phyloP scores from a whole-genome alignment of 371 early-diverging fungal genomes.

The Mucor piriformis region DNA sequence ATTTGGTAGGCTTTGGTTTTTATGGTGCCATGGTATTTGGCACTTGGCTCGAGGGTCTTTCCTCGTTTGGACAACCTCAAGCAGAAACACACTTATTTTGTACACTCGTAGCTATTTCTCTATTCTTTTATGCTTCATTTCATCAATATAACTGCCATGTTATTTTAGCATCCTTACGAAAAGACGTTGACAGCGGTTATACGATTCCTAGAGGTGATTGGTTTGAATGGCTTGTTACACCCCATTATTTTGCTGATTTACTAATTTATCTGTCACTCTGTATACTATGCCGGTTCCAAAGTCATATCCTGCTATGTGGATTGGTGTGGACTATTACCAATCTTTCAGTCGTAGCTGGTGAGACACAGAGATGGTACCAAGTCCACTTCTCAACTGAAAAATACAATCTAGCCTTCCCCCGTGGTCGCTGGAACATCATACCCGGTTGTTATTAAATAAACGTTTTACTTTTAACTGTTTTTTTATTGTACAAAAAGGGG shows the following conservation, averaged over 20 bases:
- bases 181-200: conserved; percentile 30
- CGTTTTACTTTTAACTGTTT: background rate
- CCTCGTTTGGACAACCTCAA: conserved; percentile 20
- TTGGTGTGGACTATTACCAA: conserved; percentile 64
- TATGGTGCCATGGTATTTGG: conserved; percentile 62
- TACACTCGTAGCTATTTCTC: conserved; percentile 11
- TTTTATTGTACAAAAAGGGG: conserved; percentile 10
- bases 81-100: background rate
- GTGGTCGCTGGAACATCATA: conserved; percentile 42
- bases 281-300: conserved; percentile 35
- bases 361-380: conserved; percentile 67
- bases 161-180: conserved; percentile 65
- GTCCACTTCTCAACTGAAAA: conserved; percentile 47
- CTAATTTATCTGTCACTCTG: conserved; percentile 64
- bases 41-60: conserved; percentile 50
- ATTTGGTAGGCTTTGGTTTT: conserved; percentile 67
- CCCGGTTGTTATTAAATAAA: conserved; percentile 45
- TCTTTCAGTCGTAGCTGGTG: conserved; percentile 63
- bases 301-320: conserved; percentile 41
- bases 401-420: conserved; percentile 36
- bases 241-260: conserved; percentile 79
- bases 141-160: conserved; percentile 71
- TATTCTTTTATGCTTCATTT: conserved; percentile 56
- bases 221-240: conserved; percentile 67
- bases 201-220: conserved; percentile 71